phyloP scores from a whole-genome alignment of 2,329 filamentous ascomycete genomes.

The Aureobasidium subglaciale region DNA sequence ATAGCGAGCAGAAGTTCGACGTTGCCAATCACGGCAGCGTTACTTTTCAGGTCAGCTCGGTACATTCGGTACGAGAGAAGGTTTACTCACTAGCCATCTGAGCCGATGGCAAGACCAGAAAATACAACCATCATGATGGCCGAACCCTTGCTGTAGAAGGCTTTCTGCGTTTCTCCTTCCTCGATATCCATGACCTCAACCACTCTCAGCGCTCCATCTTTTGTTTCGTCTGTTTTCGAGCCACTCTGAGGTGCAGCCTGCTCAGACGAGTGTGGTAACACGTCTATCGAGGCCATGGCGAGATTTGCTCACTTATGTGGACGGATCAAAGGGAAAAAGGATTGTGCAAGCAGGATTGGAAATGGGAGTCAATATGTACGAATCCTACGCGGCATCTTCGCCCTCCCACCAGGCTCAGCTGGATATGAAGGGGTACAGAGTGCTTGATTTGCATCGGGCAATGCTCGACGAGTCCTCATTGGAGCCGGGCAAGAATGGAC shows the following conservation, averaged over 20 bases:
- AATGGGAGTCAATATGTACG: neutral
- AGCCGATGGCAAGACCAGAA: constrained; percentile 30
- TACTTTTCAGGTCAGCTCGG: constrained; percentile 15
- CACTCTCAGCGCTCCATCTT: neutral
- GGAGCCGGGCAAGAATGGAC: too few species aligned
- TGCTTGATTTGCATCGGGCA: too few species aligned
- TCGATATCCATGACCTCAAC: constrained; percentile 18
- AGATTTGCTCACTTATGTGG: neutral
- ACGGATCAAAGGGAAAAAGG: neutral
- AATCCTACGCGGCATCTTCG: neutral
- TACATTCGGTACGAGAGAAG: neutral
- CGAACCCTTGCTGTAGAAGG: constrained; percentile 25
- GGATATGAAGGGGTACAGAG: too few species aligned
- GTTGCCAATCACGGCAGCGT: constrained; percentile 31
- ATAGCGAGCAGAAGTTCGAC: constrained; percentile 27
- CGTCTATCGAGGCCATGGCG: neutral
- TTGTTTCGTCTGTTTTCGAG: neutral
- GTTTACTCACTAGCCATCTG: constrained; percentile 26
- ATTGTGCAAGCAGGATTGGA: too few species aligned
- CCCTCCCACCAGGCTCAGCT: too few species aligned
- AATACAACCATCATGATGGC: constrained; percentile 31
- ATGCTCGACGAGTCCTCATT: too few species aligned
- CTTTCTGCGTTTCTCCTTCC: constrained; percentile 17
- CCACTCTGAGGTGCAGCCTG: neutral
- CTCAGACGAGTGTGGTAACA: neutral